Percentiles rank a stretch among this genome's conserved stretches.
Evolutionary conservation across 2,329 filamentous ascomycete genomes (phyloP).

Genomic region (Fusarium sp.): DNA sequence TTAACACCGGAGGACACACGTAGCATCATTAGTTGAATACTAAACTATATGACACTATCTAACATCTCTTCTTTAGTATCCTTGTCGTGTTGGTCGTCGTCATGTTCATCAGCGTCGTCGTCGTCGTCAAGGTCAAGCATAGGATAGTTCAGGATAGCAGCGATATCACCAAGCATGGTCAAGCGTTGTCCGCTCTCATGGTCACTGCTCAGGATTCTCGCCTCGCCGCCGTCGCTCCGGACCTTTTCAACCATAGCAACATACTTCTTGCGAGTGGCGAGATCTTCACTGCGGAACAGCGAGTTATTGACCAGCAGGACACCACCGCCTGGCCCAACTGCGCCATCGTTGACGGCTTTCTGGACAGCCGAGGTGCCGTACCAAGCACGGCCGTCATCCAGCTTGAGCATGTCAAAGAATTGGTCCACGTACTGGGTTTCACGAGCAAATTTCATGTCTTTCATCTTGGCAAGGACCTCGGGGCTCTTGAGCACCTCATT

Average conservation of each 20-base stretch:
- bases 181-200: constrained; percentile 92
- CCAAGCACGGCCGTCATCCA: constrained; percentile 89
- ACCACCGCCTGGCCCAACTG: constrained; percentile 87
- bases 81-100: constrained; percentile 44
- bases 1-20: neutral
- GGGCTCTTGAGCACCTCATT: constrained; percentile 87
- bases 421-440: constrained; percentile 88
- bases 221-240: constrained; percentile 86
- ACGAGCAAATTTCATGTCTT: constrained; percentile 87
- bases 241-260: constrained; percentile 89
- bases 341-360: constrained; percentile 84
- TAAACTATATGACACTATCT: constrained; percentile 48
- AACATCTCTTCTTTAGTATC: constrained; percentile 36
- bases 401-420: constrained; percentile 80
- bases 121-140: constrained; percentile 83
- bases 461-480: constrained; percentile 80
- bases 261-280: constrained; percentile 81
- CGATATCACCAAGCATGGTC: constrained; percentile 86
- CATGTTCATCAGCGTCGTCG: constrained; percentile 54
- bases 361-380: constrained; percentile 89
- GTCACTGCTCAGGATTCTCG: constrained; percentile 88
- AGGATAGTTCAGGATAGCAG: constrained; percentile 90
- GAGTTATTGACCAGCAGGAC: constrained; percentile 87
- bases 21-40: constrained; percentile 12
- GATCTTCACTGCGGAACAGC: constrained; percentile 85